Conservation (phyloP, 306 rosid species). For the Citrullus amarus region DNA sequence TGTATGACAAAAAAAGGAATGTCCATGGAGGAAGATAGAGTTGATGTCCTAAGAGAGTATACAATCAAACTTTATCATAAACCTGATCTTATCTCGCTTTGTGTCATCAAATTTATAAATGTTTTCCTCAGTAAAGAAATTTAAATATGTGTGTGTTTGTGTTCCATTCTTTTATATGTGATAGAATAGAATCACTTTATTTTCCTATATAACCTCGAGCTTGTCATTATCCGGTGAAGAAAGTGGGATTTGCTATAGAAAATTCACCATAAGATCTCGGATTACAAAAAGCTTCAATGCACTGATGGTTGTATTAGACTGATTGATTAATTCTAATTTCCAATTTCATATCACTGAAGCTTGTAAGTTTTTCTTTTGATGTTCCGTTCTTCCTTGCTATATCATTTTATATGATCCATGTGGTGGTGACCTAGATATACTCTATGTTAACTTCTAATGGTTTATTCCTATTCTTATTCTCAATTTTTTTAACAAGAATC, state of each 20-base stretch:
- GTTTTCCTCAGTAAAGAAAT: neutral
- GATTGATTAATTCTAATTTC: neutral
- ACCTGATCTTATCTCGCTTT: neutral
- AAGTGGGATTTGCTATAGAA: neutral
- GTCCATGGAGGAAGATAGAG: neutral
- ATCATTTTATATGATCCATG: neutral
- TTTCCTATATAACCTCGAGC: neutral
- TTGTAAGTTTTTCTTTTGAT: neutral
- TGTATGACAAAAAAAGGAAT: neutral
- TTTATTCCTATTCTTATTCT: neutral
- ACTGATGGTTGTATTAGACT: neutral
- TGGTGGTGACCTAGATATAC: neutral
- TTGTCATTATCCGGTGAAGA: neutral
- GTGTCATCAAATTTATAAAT: neutral
- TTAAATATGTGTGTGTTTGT: too few species aligned
- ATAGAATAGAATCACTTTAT: neutral
- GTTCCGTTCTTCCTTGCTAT: neutral
- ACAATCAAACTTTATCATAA: neutral
- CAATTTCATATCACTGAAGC: neutral
- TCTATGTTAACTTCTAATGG: neutral
- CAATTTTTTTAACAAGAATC: neutral
- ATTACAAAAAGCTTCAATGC: neutral
- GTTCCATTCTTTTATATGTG: neutral
- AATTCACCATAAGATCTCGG: neutral
- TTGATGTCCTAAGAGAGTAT: neutral